Evolutionary conservation across 805 yeast species (phyloP), one percentile per base, ranked within the genome.

Genomic region (Nakazawaea laoshanensis): DNA sequence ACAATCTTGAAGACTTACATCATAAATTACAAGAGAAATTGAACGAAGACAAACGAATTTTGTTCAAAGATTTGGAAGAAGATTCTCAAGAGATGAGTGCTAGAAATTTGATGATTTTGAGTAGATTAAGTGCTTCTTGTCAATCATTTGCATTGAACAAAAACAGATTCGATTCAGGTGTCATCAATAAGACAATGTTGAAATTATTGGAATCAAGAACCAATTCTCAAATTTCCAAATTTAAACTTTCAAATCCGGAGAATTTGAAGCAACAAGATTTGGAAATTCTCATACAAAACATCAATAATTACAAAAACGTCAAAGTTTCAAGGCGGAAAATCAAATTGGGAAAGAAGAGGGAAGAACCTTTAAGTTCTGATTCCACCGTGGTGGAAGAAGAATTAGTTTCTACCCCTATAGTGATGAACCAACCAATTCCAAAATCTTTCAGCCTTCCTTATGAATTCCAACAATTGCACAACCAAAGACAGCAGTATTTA

Each of bases 21-120:
- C 43, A 43, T 32, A 57, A 59, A 37, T 42, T 57, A 30, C 40
- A 50, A 24, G 47, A 47, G 21, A 55, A 52, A 37, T 48, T 49
- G 36, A 53, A 50, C 13, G 48, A 47, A 7, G 55, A 48, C 17
- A 63, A 57, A 47, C 65, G 63, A 34, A 57, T 65, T 14, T 53
- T 65, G 24, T 57, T 75, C 17, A 66, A 57, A 28, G 63, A 59
- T 35, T 57, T 77, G 16, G 75, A 74, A 41, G 70, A 76, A 2
- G 77, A 71, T 32, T 15, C 16, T 7, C 32, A 36, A 10, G 39
- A 31, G 14, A 36, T 36, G 35, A 36, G 39, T 12, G 28, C 39
- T 12, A 36, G 31, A 19, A 36, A 36, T 27, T 36, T 36, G 27
- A 36, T 36, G 39, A 36, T 36, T 19, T 16, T 36, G 6, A 27